Evolutionary conservation across 768 basidiomycete genomes (phyloP).

Genomic region (Solioccasus polychromus): DNA sequence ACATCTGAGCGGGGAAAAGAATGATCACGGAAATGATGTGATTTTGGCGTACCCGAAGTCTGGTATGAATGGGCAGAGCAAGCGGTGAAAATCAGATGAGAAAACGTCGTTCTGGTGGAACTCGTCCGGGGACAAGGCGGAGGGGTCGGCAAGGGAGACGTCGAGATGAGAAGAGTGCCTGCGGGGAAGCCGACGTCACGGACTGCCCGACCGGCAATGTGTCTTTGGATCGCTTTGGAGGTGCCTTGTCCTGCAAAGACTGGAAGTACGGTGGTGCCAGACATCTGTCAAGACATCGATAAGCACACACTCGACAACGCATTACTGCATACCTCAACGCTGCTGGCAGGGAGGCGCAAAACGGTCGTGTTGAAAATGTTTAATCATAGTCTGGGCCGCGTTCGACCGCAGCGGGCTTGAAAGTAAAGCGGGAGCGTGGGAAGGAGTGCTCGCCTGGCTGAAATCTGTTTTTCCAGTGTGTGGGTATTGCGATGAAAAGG

Average conservation of each 20-base stretch:
- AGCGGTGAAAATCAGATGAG: constrained; percentile 42
- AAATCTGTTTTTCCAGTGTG: too few species aligned
- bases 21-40: constrained; percentile 47
- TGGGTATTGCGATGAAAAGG: too few species aligned
- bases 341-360: too few species aligned
- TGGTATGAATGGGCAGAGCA: constrained; percentile 39
- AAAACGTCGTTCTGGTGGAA: constrained; percentile 38
- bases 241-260: constrained; percentile 60
- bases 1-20: constrained; percentile 49
- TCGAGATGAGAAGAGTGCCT: constrained; percentile 47
- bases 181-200: constrained; percentile 40
- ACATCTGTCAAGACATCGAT: background rate
- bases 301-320: background rate
- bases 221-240: constrained; percentile 28
- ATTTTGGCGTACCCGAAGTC: constrained; percentile 40
- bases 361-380: too few species aligned
- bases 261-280: constrained; percentile 43
- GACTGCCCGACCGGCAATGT: constrained; percentile 37
- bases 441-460: too few species aligned
- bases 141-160: constrained; percentile 48
- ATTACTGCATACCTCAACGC: constrained; percentile 4
- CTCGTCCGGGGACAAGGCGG: constrained; percentile 37
- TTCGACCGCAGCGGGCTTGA: too few species aligned
- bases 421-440: too few species aligned
- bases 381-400: too few species aligned